phyloP scores from a whole-genome alignment of 768 basidiomycete genomes.

The Dentipellis sp. region DNA sequence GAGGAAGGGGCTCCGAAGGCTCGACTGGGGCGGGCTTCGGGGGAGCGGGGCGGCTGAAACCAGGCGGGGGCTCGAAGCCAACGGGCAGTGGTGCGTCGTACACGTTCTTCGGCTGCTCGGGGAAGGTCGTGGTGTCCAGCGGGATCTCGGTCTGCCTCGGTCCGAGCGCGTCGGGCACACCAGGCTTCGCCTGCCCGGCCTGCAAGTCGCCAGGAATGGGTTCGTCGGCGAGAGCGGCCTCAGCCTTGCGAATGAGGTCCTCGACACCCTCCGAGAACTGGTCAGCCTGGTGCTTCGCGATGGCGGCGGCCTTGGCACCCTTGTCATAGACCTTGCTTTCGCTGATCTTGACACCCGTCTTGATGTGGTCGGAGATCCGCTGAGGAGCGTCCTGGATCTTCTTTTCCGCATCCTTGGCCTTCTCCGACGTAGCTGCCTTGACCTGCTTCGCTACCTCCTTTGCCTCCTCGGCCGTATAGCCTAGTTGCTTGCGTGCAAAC shows the following conservation, averaged over 20 bases:
- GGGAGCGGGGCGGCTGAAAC: slow-evolving; percentile 58
- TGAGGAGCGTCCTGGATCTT: slow-evolving; percentile 38
- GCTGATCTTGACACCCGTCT: slow-evolving; percentile 37
- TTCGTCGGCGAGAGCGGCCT: slow-evolving; percentile 54
- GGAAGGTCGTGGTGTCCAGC: slow-evolving; percentile 4
- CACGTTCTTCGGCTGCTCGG: slow-evolving; percentile 24
- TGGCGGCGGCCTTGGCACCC: slow-evolving; percentile 29
- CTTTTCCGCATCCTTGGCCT: slow-evolving; percentile 25
- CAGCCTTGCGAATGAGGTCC: slow-evolving; percentile 62
- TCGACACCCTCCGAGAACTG: slow-evolving; percentile 56
- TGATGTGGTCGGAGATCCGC: slow-evolving; percentile 34
- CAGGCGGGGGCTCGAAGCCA: slow-evolving; percentile 90
- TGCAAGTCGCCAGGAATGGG: slow-evolving; percentile 15
- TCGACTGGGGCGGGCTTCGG: slow-evolving; percentile 29
- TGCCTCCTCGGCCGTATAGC: slow-evolving; percentile 21
- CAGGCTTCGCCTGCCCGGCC: slow-evolving; percentile 17
- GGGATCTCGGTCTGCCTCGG: slow-evolving; percentile 16
- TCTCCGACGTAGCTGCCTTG: not conserved
- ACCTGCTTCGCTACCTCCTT: not conserved
- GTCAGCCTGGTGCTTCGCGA: slow-evolving; percentile 34
- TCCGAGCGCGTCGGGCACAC: slow-evolving; percentile 18
- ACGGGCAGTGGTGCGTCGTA: slow-evolving; percentile 78
- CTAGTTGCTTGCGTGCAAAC: slow-evolving; percentile 43
- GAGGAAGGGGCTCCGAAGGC: slow-evolving; percentile 45
- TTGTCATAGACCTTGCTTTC: slow-evolving; percentile 22